Conservation (phyloP, 2,329 filamentous ascomycete species). For the Talaromyces sp. region DNA sequence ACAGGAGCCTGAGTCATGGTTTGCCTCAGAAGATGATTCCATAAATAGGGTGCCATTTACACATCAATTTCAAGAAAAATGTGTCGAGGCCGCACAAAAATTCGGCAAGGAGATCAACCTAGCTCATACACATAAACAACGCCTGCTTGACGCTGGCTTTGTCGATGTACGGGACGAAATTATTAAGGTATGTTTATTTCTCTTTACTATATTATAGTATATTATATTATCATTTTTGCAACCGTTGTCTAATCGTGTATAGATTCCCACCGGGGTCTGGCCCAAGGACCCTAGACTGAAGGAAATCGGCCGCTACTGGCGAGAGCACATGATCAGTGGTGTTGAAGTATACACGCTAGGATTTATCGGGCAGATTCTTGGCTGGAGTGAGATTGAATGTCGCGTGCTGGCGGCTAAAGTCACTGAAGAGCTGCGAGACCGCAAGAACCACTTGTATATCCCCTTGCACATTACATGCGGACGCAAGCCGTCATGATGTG, state of each 20-base stretch:
- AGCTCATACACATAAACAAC: conserved; percentile 27
- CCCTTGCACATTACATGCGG: conserved; percentile 9
- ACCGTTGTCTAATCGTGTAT: conserved; percentile 25
- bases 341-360: conserved; percentile 21
- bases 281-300: conserved; percentile 45
- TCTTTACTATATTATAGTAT: no score
- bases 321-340: conserved; percentile 14
- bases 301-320: conserved; percentile 36
- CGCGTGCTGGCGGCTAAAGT: conserved; percentile 26
- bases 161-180: conserved; percentile 41
- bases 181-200: conserved; percentile 10
- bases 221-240: not conserved
- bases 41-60: conserved; percentile 18
- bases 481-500: conserved; percentile 19
- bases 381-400: conserved; percentile 24
- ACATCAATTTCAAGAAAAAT: conserved; percentile 19
- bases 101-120: conserved; percentile 30
- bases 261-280: conserved; percentile 45
- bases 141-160: conserved; percentile 48
- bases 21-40: conserved; percentile 42
- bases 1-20: conserved; percentile 39
- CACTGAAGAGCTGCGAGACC: conserved; percentile 24
- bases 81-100: conserved; percentile 24
- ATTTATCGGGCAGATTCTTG: conserved; percentile 22
- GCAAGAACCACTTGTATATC: conserved; percentile 24